Base-by-base conservation (phyloP, 352 stramenopile species). In the Phytophthora sp. region DNA sequence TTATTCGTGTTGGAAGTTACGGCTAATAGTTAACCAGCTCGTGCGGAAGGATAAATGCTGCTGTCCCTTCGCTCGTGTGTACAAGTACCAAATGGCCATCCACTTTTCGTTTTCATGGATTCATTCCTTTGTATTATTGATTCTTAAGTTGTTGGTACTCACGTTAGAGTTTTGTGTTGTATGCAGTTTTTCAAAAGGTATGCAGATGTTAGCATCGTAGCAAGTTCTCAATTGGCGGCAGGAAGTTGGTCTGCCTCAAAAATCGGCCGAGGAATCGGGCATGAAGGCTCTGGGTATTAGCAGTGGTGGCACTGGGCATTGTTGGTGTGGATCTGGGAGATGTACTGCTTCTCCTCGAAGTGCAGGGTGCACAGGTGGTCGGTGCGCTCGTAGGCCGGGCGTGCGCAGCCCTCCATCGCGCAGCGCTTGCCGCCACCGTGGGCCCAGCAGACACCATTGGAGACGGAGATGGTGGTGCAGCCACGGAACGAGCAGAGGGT, bases 341-440 rank as follows among this genome's bases (percentile, higher is more conserved):
- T 74, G 48, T 73, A 70, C 32, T 81, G 72, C 43, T 74, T 72
- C 41, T 73, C 66, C 60, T 82, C 72, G 50, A 77, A 82, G 62
- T 84, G 75, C n/a, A 82, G 49, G 28, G 69, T 82, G 65, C 77
- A 87, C 27, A 82, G 54, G 58, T 82, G 77, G 18, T 77, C 66
- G 11, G 75, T 84, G 44, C 76, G 76, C 31, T 84, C 78, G 54
- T 88, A 88, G 9, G 76, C 78, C 2, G 75, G 76, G 24, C 73
- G 70, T 15, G 70, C 67, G 68, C 89, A 97, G 46, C 81, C 77
- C 12, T 78, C 74, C 30, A 91, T 73, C 3, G 54, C 54, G 63
- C 89, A 96, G 52, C 89, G 86, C 73, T 93, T 94, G 57, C 89
- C 89, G 24, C 89, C 89, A 17, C 89, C 89, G 59, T 97, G 89